Evolutionary conservation across 1,139 yeast genomes (phyloP).

Genomic region (Meyerozyma athensensis): DNA sequence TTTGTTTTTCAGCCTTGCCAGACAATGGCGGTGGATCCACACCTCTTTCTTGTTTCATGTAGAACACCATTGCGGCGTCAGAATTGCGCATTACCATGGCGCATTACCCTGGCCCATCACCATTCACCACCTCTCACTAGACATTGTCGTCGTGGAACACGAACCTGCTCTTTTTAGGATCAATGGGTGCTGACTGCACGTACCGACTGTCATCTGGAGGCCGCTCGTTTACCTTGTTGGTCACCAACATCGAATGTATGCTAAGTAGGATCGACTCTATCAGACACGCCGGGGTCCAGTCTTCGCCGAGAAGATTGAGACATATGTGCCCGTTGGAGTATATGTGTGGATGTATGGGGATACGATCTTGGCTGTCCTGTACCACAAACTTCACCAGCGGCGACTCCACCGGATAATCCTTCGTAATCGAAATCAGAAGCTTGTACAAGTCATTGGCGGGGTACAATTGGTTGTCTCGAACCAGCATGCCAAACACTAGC

Average conservation of each 20-base stretch:
- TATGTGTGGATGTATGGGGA: slow-evolving; percentile 70
- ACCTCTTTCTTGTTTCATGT: no score
- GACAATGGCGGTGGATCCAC: no score
- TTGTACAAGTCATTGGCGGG: slow-evolving; percentile 28
- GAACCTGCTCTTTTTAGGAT: slow-evolving; percentile 50
- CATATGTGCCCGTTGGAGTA: slow-evolving; percentile 76
- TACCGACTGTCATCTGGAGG: slow-evolving; percentile 56
- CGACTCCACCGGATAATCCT: slow-evolving; percentile 58
- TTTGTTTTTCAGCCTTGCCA: no score
- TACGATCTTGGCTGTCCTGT: slow-evolving; percentile 12
- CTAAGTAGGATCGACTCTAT: slow-evolving; percentile 52
- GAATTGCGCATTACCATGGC: background rate
- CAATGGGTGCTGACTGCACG: slow-evolving; percentile 47
- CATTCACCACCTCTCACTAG: slow-evolving; percentile 5
- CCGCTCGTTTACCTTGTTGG: slow-evolving; percentile 39
- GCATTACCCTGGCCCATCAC: background rate
- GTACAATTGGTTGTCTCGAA: slow-evolving; percentile 24
- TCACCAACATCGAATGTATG: slow-evolving; percentile 59
- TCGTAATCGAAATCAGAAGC: slow-evolving; percentile 34
- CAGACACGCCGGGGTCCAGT: slow-evolving; percentile 71
- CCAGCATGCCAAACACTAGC: slow-evolving; percentile 21
- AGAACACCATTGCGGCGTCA: no score
- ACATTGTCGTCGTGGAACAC: slow-evolving; percentile 52
- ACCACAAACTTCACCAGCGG: slow-evolving; percentile 56
- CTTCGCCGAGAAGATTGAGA: slow-evolving; percentile 56